These are phyloP conservation scores for Tolypocladium guangdongense DNA, from an alignment of 2,329 filamentous ascomycete species.

Conservation along the genomic window DNA sequence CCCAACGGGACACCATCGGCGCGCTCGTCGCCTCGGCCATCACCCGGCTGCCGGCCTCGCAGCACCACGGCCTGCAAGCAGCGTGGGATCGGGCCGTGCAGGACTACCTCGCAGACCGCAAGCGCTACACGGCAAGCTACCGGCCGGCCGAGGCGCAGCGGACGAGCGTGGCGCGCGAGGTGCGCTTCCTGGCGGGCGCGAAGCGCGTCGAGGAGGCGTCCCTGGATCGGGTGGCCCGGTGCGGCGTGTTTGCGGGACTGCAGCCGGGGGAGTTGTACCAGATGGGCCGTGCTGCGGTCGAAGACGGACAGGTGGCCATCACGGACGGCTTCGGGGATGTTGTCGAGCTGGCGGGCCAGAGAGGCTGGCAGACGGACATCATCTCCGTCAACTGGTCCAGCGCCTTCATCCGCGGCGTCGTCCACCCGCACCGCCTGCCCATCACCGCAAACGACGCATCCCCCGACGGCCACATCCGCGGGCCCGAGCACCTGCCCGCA, in stretches of 20 bases:
- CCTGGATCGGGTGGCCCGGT: conserved; percentile 29
- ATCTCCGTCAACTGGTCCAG: conserved; percentile 42
- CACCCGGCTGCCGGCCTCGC: neutral
- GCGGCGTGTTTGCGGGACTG: conserved; percentile 34
- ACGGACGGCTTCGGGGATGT: conserved; percentile 29
- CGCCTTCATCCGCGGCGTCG: conserved; percentile 34
- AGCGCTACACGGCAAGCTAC: conserved; percentile 24
- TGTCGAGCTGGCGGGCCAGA: conserved; percentile 12
- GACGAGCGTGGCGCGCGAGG: conserved; percentile 25
- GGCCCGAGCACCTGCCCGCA: conserved; percentile 21
- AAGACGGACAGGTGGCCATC: conserved; percentile 20
- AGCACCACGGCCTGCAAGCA: conserved; percentile 17
- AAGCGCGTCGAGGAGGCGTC: conserved; percentile 34
- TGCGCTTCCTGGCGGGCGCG: conserved; percentile 31
- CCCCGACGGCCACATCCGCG: conserved; percentile 27
- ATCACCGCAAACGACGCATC: conserved; percentile 34
- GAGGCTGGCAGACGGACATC: conserved; percentile 29
- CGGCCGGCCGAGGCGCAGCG: conserved; percentile 21
- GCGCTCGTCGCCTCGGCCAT: conserved; percentile 35
- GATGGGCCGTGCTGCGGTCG: conserved; percentile 27
- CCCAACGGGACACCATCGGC: conserved; percentile 39
- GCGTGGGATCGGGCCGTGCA: conserved; percentile 35
- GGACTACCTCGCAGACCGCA: conserved; percentile 32
- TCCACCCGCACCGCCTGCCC: conserved; percentile 20
- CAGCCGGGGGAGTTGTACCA: conserved; percentile 17